Conservation (phyloP, 2,329 filamentous ascomycete genomes). For the Sclerotinia nivalis region DNA sequence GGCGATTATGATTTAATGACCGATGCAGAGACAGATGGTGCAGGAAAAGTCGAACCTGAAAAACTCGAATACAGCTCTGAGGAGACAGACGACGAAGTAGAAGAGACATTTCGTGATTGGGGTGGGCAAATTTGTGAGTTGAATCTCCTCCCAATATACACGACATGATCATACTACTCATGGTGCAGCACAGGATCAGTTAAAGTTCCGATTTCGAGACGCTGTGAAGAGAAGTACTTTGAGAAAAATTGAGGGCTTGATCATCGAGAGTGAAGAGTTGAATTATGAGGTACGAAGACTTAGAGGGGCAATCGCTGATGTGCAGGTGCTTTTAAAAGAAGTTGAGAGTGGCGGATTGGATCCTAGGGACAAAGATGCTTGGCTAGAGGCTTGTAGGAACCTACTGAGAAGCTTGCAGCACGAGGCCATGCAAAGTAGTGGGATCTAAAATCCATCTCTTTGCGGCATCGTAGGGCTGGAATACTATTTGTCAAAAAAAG, state of each 20-base stretch:
- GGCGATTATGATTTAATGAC: not conserved
- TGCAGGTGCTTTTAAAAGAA: not conserved
- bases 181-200: not conserved
- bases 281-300: not conserved
- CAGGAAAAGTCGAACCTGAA: not conserved
- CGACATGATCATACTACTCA: too few species aligned
- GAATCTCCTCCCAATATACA: too few species aligned
- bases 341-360: too few species aligned
- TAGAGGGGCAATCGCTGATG: not conserved
- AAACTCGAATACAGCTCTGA: not conserved
- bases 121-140: not conserved
- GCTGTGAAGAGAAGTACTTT: not conserved
- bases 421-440: not conserved
- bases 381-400: not conserved
- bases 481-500: not conserved
- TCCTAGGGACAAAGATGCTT: fast-evolving
- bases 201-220: not conserved
- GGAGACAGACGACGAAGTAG: not conserved
- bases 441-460: not conserved
- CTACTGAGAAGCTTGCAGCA: not conserved
- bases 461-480: too few species aligned
- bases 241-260: not conserved
- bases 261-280: not conserved
- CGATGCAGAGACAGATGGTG: not conserved
- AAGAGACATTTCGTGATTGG: too few species aligned